These are phyloP conservation scores for Xerophyta viscosa DNA, from an alignment of 106 monocot species.

Conservation along the genomic window DNA sequence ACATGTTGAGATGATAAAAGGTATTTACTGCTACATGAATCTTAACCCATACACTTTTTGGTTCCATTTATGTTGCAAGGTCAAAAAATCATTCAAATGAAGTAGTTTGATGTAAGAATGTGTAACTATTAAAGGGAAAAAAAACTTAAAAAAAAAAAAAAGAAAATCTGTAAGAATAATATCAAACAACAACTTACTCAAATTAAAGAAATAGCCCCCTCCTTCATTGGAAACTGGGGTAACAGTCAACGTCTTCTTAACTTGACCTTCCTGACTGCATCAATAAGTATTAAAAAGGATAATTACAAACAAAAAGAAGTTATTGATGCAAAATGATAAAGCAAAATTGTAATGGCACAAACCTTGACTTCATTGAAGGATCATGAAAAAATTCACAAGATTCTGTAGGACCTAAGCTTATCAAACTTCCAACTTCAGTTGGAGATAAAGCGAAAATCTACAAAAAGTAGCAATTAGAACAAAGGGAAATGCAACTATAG, in stretches of 20 bases:
- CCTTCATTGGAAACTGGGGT: constrained; percentile 24
- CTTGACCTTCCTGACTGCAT: constrained; percentile 51
- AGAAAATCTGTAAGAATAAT: too few relatives aligned
- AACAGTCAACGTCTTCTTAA: constrained; percentile 50
- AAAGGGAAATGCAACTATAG: too few relatives aligned
- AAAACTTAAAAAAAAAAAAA: too few relatives aligned
- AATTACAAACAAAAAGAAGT: background rate
- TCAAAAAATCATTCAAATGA: too few relatives aligned
- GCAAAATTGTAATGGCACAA: background rate
- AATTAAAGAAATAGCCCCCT: constrained; percentile 50
- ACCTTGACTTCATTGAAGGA: constrained; percentile 91
- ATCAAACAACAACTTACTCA: constrained; percentile 61
- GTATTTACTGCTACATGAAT: too few relatives aligned
- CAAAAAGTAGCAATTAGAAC: too few relatives aligned
- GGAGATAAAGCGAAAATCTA: constrained; percentile 76
- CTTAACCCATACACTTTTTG: too few relatives aligned
- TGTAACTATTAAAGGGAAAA: too few relatives aligned
- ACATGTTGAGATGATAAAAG: too few relatives aligned
- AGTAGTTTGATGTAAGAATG: too few relatives aligned
- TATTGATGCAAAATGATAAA: background rate
- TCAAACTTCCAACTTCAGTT: constrained; percentile 76
- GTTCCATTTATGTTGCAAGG: too few relatives aligned
- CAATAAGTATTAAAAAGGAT: background rate
- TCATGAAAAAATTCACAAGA: constrained; percentile 91
- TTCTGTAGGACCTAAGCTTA: constrained; percentile 60